phyloP scores from a whole-genome alignment of 371 early-diverging fungal species.

The Rhizopus sp. region DNA sequence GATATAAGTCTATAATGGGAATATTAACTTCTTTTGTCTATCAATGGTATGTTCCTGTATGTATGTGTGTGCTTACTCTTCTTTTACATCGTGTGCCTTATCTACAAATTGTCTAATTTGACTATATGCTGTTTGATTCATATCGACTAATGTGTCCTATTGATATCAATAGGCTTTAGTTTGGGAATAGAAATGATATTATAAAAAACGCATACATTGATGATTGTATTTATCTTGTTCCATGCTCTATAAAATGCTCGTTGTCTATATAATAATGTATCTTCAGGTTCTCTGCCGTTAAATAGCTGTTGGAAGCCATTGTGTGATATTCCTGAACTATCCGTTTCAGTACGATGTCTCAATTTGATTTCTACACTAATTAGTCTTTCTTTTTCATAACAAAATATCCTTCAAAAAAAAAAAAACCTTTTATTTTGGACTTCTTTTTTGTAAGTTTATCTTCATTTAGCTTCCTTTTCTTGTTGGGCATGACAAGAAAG shows the following conservation, averaged over 20 bases:
- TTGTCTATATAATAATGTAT: conserved; percentile 41
- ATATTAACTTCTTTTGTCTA: not conserved
- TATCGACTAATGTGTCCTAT: conserved; percentile 52
- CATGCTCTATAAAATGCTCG: conserved; percentile 41
- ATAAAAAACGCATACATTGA: conserved; percentile 39
- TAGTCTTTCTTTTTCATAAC: conserved; percentile 1
- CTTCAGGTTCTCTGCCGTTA: conserved; percentile 47
- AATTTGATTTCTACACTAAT: conserved; percentile 12
- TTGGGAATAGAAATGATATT: not conserved
- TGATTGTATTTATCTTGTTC: conserved; percentile 33
- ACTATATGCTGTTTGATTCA: conserved; percentile 46
- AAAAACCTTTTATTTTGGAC: conserved; percentile 5
- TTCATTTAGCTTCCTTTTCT: conserved; percentile 7
- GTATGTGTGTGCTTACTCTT: conserved; percentile 10
- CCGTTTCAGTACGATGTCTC: conserved; percentile 13
- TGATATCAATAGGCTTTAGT: not conserved
- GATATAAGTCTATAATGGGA: conserved; percentile 18
- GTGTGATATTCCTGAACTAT: conserved; percentile 11
- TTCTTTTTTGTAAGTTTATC: conserved; percentile 20
- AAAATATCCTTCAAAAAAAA: not conserved
- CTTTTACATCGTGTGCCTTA: conserved; percentile 34
- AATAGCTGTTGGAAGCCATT: conserved; percentile 50
- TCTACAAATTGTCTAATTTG: conserved; percentile 54
- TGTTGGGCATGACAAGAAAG: conserved; percentile 44
- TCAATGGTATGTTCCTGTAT: not conserved